Conservation (phyloP, 2,329 filamentous ascomycete genomes). For the Beauveria rudraprayagi region DNA sequence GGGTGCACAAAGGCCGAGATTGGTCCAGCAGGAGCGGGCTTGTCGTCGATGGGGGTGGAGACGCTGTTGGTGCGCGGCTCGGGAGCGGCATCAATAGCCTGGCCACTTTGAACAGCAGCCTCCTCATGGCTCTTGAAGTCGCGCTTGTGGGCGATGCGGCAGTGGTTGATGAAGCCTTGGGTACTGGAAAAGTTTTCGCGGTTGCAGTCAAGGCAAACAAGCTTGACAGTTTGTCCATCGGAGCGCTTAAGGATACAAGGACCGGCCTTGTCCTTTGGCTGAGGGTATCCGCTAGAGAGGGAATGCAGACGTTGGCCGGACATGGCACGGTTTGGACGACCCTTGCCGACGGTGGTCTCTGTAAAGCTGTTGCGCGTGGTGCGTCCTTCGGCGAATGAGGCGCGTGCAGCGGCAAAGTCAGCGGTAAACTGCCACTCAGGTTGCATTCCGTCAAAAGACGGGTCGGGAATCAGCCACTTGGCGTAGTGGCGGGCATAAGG, state of each 20-base stretch:
- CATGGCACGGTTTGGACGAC: slow-evolving; percentile 39
- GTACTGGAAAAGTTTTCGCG: slow-evolving; percentile 91
- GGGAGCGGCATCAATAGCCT: slow-evolving; percentile 54
- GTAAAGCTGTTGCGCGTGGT: slow-evolving; percentile 67
- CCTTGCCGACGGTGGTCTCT: slow-evolving; percentile 35
- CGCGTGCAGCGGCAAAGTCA: slow-evolving; percentile 36
- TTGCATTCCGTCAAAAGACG: slow-evolving; percentile 67
- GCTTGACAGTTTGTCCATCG: slow-evolving; percentile 79
- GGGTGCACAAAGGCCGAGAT: slow-evolving; percentile 24
- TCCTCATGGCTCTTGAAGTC: slow-evolving; percentile 96
- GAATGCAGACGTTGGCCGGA: slow-evolving; percentile 58
- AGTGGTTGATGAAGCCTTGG: slow-evolving; percentile 99
- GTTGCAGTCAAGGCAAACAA: slow-evolving; percentile 82
- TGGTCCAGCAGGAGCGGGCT: slow-evolving; percentile 11
- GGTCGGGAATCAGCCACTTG: slow-evolving; percentile 88
- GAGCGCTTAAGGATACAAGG: slow-evolving; percentile 79
- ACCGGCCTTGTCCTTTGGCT: slow-evolving; percentile 71
- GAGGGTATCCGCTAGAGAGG: slow-evolving; percentile 61
- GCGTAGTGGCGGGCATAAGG: slow-evolving; percentile 92
- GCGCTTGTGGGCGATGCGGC: slow-evolving; percentile 86
- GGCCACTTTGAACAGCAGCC: slow-evolving; percentile 79
- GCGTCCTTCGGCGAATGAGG: slow-evolving; percentile 55
- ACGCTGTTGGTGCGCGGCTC: slow-evolving; percentile 12
- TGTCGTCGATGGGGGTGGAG: background rate
- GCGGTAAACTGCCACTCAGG: slow-evolving; percentile 36